phyloP scores from a whole-genome alignment of 495 filamentous ascomycete species.

The Thermothielavioides terrestris region DNA sequence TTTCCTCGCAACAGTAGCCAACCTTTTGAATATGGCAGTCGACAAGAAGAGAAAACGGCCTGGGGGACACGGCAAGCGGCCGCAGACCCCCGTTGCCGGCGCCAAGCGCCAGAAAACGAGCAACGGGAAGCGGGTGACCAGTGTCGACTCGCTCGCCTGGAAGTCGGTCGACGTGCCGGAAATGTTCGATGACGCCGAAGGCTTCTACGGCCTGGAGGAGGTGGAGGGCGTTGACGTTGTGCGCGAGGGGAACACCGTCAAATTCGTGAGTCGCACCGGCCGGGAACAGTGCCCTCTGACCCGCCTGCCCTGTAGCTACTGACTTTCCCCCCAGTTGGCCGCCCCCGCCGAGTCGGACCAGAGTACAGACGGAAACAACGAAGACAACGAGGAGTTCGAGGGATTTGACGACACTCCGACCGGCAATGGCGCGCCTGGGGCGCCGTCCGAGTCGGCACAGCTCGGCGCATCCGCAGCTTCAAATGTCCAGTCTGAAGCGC shows the following conservation, averaged over 20 bases:
- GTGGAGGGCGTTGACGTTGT: slow-evolving; percentile 82
- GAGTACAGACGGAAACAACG: too few relatives aligned
- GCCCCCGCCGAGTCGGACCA: slow-evolving; percentile 16
- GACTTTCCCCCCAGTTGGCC: slow-evolving; percentile 13
- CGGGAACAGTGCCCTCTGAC: too few relatives aligned
- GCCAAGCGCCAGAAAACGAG: slow-evolving; percentile 43
- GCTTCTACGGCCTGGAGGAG: slow-evolving; percentile 90
- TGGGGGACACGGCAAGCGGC: slow-evolving; percentile 27
- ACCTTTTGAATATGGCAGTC: slow-evolving; percentile 21
- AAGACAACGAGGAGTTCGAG: slow-evolving; percentile 46
- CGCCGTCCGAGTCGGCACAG: neutral
- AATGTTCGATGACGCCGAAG: slow-evolving; percentile 82
- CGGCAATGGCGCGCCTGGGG: slow-evolving; percentile 12
- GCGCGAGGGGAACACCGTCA: slow-evolving; percentile 43
- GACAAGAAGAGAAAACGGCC: slow-evolving; percentile 41
- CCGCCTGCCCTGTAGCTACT: too few relatives aligned
- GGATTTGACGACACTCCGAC: slow-evolving; percentile 47
- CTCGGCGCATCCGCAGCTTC: neutral
- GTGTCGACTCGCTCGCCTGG: slow-evolving; percentile 70
- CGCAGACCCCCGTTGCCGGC: slow-evolving; percentile 17
- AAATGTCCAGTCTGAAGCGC: slow-evolving; percentile 14
- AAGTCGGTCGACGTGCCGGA: slow-evolving; percentile 74
- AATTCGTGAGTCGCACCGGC: slow-evolving; percentile 50
- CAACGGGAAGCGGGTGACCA: slow-evolving; percentile 26
- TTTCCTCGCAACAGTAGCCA: slow-evolving; percentile 3